Evolutionary conservation across 805 yeast genomes (phyloP).

Genomic region (Wickerhamiella brachini): DNA sequence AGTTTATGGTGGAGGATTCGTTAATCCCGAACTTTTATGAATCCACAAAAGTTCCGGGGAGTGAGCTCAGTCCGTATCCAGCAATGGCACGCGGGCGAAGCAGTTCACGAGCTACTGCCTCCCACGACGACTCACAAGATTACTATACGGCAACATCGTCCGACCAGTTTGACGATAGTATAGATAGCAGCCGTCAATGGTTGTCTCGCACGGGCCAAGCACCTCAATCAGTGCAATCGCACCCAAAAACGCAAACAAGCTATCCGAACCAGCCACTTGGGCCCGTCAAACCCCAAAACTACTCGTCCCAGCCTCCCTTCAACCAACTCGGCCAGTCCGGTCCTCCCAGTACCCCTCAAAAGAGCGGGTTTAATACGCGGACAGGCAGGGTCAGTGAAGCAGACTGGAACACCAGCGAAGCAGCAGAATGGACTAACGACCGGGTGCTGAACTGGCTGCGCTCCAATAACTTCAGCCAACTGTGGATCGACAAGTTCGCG

Average conservation of each 20-base stretch:
- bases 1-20: slow-evolving; percentile 1
- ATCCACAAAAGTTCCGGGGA: not conserved
- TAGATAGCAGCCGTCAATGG: not conserved
- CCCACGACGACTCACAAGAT: slow-evolving; percentile 9
- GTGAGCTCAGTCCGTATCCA: not conserved
- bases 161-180: slow-evolving; percentile 8
- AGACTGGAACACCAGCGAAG: slow-evolving; percentile 34
- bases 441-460: slow-evolving; percentile 58
- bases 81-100: not conserved
- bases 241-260: too few relatives aligned
- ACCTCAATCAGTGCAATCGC: not conserved
- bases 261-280: too few relatives aligned
- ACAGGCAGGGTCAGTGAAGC: not conserved
- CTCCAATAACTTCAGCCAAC: slow-evolving; percentile 48
- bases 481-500: slow-evolving; percentile 59
- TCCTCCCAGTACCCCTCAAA: not conserved
- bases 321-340: too few relatives aligned
- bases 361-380: not conserved
- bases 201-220: not conserved
- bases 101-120: not conserved
- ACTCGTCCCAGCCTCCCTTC: too few relatives aligned
- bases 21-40: slow-evolving; percentile 1
- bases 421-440: slow-evolving; percentile 52
- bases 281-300: too few relatives aligned
- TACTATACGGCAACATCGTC: slow-evolving; percentile 9